These are phyloP conservation scores for Aspergillus neotritici DNA, from an alignment of 2,329 filamentous ascomycete genomes.

Conservation along the genomic window DNA sequence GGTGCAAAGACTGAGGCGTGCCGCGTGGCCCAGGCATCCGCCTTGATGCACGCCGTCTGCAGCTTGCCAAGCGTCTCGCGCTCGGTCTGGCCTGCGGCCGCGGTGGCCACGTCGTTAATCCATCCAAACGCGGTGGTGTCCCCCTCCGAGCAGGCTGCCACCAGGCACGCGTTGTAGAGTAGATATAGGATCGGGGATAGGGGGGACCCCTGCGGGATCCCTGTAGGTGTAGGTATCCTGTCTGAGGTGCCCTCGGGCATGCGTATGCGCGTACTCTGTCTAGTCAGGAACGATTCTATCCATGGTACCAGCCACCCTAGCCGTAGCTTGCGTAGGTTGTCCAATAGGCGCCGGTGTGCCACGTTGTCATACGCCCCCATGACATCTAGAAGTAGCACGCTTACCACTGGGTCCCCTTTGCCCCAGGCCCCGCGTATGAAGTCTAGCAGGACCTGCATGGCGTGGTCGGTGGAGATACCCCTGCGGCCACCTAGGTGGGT, in stretches of 20 bases:
- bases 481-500: slow-evolving; percentile 10
- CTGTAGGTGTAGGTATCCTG: background rate
- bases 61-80: background rate
- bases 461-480: slow-evolving; percentile 11
- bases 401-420: background rate
- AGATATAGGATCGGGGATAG: slow-evolving; percentile 8
- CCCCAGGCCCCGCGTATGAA: slow-evolving; percentile 5
- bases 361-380: slow-evolving; percentile 11
- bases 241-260: slow-evolving; percentile 3
- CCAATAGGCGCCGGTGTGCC: slow-evolving; percentile 6
- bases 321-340: slow-evolving; percentile 3
- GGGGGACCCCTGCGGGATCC: slow-evolving; percentile 1
- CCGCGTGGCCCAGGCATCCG: background rate
- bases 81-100: background rate
- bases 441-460: slow-evolving; percentile 9
- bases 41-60: background rate
- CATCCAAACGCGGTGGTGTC: background rate
- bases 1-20: slow-evolving; percentile 7
- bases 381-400: slow-evolving; percentile 11
- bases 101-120: slow-evolving; percentile 2
- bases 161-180: background rate
- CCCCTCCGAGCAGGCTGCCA: background rate
- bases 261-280: background rate
- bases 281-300: slow-evolving; percentile 3
- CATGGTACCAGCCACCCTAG: background rate